Base-by-base conservation (phyloP, 225 moss, liverwort and hornwort genomes). In the Bryoerythrophyllum caledonicum region DNA sequence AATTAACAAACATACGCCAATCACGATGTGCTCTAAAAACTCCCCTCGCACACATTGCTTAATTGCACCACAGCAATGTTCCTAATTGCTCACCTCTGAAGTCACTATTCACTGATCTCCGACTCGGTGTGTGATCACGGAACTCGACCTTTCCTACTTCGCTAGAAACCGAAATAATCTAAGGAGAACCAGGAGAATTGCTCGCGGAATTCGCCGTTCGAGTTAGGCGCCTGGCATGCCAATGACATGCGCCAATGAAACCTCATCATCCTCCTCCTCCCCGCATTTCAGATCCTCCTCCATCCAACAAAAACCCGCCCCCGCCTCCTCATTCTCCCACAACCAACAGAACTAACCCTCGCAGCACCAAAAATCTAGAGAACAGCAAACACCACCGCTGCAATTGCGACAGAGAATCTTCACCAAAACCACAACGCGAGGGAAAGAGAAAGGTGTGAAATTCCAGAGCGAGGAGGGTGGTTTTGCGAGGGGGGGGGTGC, bases 241-340 rank as follows among this genome's bases (percentile, higher is more conserved):
- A 74, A 81, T 78, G 81, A 81, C 78, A 78, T 75, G 78, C 81
- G 75, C 78, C 66, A 11, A 43, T 23, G 24, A 46, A 67, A 56
- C 73, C 44, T 67, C 74, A 70, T 77, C 70, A 70, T 68, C 75
- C 55, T 43, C 43, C 14, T 4, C 79, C 46, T 43, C 25, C 14
- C 5, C 70, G 60, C 80, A 81, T 84, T 84, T 60, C 77, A 81
- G 84, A 84, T 80, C 80, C 74, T 34, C 8, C 54, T 9, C 54
- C 63, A 63, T 63, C 8, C 15, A 51, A 12, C 1, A 16, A 8
- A 14, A 3, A 23, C 10, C 12, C 14, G 12, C 3, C 3, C 44
- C 14, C 44, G 4, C 44, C 48, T 19, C 19, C 17, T 49, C 48
- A 49, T 49, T 49, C 48, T 49, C 48, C 6, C 48, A 6, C 17